Percentiles rank a stretch among this genome's conserved stretches.
Conservation (phyloP, 2,329 filamentous ascomycete genomes). For the Plenodomus tracheiphilus region DNA sequence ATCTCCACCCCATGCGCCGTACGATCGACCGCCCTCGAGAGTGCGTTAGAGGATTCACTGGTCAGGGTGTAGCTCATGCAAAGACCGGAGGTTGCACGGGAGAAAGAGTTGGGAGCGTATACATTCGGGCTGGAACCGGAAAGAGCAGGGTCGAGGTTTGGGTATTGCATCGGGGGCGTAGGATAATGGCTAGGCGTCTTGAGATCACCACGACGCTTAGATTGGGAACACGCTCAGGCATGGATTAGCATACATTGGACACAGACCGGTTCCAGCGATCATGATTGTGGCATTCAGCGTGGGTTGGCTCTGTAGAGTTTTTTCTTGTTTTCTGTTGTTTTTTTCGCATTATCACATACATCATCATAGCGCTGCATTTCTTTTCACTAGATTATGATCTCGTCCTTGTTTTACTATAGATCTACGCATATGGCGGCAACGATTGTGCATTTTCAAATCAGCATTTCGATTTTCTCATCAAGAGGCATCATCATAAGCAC, state of each 20-base stretch:
- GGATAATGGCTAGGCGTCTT: neutral
- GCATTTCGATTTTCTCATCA: conserved; percentile 15
- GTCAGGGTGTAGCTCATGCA: conserved; percentile 3
- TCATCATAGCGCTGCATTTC: conserved; percentile 36
- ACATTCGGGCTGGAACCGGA: conserved; percentile 34
- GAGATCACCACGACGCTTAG: conserved; percentile 10
- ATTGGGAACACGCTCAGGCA: conserved; percentile 15
- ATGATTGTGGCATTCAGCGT: conserved; percentile 47
- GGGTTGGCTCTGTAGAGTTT: conserved; percentile 28
- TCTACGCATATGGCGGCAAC: conserved; percentile 21
- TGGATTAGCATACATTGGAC: conserved; percentile 19
- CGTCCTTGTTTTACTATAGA: conserved; percentile 22
- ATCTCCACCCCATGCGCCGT: conserved; percentile 18
- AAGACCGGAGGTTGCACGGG: conserved; percentile 1
- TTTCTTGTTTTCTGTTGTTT: conserved; percentile 25
- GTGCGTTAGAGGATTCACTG: conserved; percentile 2
- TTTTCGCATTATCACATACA: conserved; percentile 19
- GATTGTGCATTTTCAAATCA: conserved; percentile 29
- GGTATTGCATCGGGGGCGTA: conserved; percentile 9
- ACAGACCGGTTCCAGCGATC: conserved; percentile 24
- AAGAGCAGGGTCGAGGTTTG: conserved; percentile 12
- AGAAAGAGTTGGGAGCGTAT: conserved; percentile 6
- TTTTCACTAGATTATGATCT: conserved; percentile 4
- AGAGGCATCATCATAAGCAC: conserved; percentile 9
- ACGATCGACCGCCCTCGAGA: conserved; percentile 10